Base-by-base conservation (phyloP, 2,329 filamentous ascomycete genomes). In the Aspergillus sp. region DNA sequence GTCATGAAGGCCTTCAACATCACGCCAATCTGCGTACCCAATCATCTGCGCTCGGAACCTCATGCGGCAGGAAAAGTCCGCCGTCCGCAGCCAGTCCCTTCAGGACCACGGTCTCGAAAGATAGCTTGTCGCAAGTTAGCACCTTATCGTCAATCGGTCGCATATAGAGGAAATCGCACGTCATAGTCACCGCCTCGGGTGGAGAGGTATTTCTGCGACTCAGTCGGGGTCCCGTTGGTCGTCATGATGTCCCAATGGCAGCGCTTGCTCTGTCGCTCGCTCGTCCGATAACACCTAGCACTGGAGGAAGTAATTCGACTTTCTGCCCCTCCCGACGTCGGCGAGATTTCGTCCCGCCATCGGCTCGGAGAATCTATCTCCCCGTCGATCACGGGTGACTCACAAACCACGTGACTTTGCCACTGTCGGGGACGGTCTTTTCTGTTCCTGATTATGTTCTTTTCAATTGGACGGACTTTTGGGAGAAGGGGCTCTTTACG, bases 41-140 rank as follows among this genome's bases (percentile, higher is more conserved):
- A 24, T 62, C 54, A 9, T 62, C 16, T 57, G 93, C 92, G 54
- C 96, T 96, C 88, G 59, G 59, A 29, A 61, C 45, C 36, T 61
- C 49, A 31, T 61, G 52, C 50, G 92, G 92, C 64, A 96, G 89
- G 80, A 92, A 96, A 42, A 96, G 86, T 54, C 92, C 92, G 61
- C 91, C 91, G 70, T 96, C 92, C 52, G 85, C 82, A 59, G 91
- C 92, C 56, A 96, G 87, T 52, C 92, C 92, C 76, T 96, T 95
- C 63, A 96, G 82, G 39, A 96, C 91, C 51, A 91, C 91, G 51
- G 91, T 87, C 77, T 96, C 92, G 75, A 96, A 96, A 54, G 91
- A 93, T 68, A 95, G 69, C 70, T 72, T 47, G 11, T 3, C 45
- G 45, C 45, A 47, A 47, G 36, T 42, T n/a, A 42, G 36, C 36